Evolutionary conservation across 768 basidiomycete species (phyloP), one percentile per base, ranked within the genome.

Genomic region (Coprinopsis sp.): DNA sequence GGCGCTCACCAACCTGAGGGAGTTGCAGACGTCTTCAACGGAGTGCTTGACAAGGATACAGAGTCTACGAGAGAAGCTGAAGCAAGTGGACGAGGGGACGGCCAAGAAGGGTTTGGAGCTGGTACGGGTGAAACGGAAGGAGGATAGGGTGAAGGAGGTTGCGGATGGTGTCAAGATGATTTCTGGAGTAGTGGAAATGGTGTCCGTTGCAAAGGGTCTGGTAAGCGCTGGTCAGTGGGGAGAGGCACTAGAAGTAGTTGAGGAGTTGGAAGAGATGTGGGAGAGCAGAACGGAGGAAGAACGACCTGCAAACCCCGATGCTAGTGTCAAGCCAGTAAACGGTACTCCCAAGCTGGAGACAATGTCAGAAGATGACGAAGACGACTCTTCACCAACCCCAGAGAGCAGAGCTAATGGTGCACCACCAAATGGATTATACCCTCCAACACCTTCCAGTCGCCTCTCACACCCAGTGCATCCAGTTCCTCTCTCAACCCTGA

Each of bases 1-100:
- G 4, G 96, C 96, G 6, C 78, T 99, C 29, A 79, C 91, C 6
- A 99, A 99, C 63, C 73, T 99, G 6, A 89, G 96, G 58, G 87
- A 91, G 52, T 78, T 99, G 10, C 91, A 93, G 58, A 79, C 87
- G 4, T 91, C 96, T 60, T 94, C 92, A 0, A 78, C 85, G 38
- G 77, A 82, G 38, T 94, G 93, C 58, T 73, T 98, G 5, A 67
- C 73, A 34, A 81, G 87, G 37, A 89, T 97, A 50, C 70, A 76
- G 6, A 73, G 79, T 22, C 73, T 98, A 4, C 87, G 90, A 19
- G 60, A 64, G 0, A 76, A 89, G 41, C 73, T 99, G 11, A 72
- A 71, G 33, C 81, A 88, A 19, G 84, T 95, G 2, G 89, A 94
- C 58, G 73, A 78, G 52, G 77, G 79, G 39, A 78, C 82, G 14